phyloP scores from a whole-genome alignment of 75 land plant genomes.

The Sequoia sempervirens region DNA sequence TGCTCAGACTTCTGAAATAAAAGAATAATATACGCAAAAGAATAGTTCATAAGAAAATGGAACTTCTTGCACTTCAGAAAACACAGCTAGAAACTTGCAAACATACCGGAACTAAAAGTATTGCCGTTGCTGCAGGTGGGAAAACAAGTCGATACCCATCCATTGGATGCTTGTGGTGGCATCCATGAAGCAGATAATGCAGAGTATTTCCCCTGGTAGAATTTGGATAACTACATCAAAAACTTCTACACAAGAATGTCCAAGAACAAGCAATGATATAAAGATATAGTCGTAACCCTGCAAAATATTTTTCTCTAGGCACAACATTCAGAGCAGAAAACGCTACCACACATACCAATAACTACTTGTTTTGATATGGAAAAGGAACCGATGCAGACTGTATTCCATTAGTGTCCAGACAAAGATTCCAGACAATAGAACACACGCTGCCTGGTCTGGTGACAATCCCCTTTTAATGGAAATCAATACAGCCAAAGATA shows the following conservation, averaged over 20 bases:
- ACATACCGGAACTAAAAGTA: slow-evolving; percentile 64
- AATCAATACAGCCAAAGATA: slow-evolving; percentile 32
- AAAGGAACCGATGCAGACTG: slow-evolving; percentile 84
- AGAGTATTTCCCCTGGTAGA: slow-evolving; percentile 78
- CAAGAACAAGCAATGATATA: not conserved
- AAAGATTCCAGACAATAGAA: slow-evolving; percentile 50
- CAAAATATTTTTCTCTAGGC: not conserved
- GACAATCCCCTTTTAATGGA: slow-evolving; percentile 63
- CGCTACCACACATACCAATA: slow-evolving; percentile 62
- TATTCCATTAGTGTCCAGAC: slow-evolving; percentile 89
- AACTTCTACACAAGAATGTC: not conserved
- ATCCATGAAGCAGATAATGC: slow-evolving; percentile 98
- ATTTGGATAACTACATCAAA: not conserved
- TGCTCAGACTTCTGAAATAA: not conserved
- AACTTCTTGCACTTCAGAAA: not conserved
- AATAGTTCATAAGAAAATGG: not conserved
- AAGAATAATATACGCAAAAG: not conserved
- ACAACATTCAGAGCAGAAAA: not conserved
- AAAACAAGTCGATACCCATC: slow-evolving; percentile 94
- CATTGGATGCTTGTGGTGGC: slow-evolving; percentile 99
- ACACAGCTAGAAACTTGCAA: not conserved
- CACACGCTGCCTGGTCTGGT: slow-evolving; percentile 24
- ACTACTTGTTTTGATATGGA: slow-evolving; percentile 81
- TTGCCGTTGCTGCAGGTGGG: slow-evolving; percentile 90
- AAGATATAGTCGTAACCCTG: not conserved